Evolutionary conservation across 352 stramenopile genomes (phyloP).

Genomic region (Pythium plurisporium): DNA sequence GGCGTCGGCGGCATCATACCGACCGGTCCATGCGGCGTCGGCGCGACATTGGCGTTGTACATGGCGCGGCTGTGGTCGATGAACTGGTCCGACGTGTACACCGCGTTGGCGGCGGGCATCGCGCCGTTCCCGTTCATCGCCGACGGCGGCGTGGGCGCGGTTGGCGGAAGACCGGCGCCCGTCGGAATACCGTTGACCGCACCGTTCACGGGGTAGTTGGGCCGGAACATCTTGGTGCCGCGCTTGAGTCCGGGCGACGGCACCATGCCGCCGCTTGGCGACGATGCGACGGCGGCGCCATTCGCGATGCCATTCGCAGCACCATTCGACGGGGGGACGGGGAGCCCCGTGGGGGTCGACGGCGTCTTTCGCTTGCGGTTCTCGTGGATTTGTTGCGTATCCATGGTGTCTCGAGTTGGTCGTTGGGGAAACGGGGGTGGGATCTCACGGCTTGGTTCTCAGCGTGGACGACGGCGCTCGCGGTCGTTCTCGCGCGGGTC

Average conservation of each 20-base stretch:
- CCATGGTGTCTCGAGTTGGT: slow-evolving; percentile 7
- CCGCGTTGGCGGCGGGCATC: slow-evolving; percentile 16
- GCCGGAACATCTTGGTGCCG: slow-evolving; percentile 27
- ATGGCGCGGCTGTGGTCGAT: slow-evolving; percentile 78
- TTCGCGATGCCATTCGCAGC: slow-evolving; percentile 4
- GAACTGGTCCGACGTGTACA: slow-evolving; percentile 61
- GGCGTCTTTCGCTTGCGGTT: slow-evolving; percentile 82
- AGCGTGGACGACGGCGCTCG: not conserved
- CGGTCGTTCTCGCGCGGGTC: slow-evolving; percentile 1
- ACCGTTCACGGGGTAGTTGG: slow-evolving; percentile 15
- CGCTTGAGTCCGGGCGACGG: slow-evolving; percentile 20
- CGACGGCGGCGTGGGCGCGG: slow-evolving; percentile 8
- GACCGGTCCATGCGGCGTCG: slow-evolving; percentile 71
- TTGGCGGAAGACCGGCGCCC: slow-evolving; percentile 1
- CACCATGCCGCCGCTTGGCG: slow-evolving; percentile 1
- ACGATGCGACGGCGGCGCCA: slow-evolving; percentile 1
- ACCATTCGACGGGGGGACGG: not conserved
- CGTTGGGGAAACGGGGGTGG: not conserved
- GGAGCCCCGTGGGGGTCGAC: slow-evolving; percentile 31
- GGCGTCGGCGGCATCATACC: slow-evolving; percentile 81
- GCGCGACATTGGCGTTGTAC: slow-evolving; percentile 65
- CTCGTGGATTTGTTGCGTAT: slow-evolving; percentile 14
- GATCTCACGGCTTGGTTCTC: not conserved
- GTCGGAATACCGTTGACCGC: slow-evolving; percentile 10
- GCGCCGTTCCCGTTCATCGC: slow-evolving; percentile 4